Conservation (phyloP, 2,329 filamentous ascomycete genomes). For the Stachybotrys echinatus region DNA sequence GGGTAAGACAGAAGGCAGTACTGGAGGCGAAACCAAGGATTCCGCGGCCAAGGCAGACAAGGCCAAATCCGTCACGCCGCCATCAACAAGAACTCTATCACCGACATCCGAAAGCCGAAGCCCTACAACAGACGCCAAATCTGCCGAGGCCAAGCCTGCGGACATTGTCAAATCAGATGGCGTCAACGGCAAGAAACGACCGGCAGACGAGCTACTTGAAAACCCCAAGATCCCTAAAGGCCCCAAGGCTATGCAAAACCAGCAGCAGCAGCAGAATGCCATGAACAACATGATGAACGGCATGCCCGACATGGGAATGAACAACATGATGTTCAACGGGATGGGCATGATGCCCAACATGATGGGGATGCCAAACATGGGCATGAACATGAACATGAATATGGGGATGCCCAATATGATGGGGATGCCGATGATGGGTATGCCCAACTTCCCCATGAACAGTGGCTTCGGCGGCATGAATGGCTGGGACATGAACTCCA, state of each 20-base stretch:
- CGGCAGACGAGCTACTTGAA: constrained; percentile 66
- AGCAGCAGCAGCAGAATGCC: constrained; percentile 41
- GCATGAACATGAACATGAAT: constrained; percentile 24
- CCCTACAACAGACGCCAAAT: constrained; percentile 26
- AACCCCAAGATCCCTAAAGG: constrained; percentile 62
- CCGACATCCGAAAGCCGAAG: constrained; percentile 12
- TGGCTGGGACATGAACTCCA: constrained; percentile 25
- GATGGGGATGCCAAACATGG: constrained; percentile 29
- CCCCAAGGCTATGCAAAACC: constrained; percentile 59
- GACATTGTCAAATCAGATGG: constrained; percentile 23
- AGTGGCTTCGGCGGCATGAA: constrained; percentile 22
- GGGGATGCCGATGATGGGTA: constrained; percentile 16
- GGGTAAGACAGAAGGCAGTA: constrained; percentile 31
- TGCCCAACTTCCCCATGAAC: constrained; percentile 18
- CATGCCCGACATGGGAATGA: constrained; percentile 35
- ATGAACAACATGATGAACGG: constrained; percentile 44
- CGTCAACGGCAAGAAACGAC: constrained; percentile 65
- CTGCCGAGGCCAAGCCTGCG: constrained; percentile 28
- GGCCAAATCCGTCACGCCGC: constrained; percentile 26
- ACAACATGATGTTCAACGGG: constrained; percentile 31
- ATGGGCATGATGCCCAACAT: constrained; percentile 32
- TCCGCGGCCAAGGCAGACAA: constrained; percentile 21
- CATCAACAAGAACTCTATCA: constrained; percentile 18
- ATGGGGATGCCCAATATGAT: constrained; percentile 28
- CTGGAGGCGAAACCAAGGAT: constrained; percentile 16